Evolutionary conservation across 768 basidiomycete species (phyloP).

Genomic region (Mycena galericulata): DNA sequence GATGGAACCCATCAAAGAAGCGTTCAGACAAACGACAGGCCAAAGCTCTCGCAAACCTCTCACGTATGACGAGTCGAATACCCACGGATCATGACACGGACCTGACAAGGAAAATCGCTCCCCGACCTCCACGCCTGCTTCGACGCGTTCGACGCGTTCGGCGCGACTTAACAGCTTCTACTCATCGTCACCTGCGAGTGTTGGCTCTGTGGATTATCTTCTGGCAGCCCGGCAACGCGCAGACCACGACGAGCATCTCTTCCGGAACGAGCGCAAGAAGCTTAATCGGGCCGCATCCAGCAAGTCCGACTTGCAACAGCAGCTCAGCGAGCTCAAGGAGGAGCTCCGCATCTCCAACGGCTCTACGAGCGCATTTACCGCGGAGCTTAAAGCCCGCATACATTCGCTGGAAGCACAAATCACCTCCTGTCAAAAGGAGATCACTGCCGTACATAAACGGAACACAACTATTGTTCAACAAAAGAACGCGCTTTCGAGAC

Average conservation of each 20-base stretch:
- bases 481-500: not conserved
- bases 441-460: not conserved
- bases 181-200: not conserved
- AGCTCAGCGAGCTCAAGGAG: not conserved
- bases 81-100: not conserved
- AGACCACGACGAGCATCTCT: not conserved
- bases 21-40: not conserved
- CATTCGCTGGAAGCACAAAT: not conserved
- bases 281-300: not conserved
- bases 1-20: not conserved
- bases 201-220: not conserved
- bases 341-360: not conserved
- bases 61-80: not conserved
- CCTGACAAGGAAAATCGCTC: slow-evolving; percentile 15
- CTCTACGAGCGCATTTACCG: not conserved
- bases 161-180: not conserved
- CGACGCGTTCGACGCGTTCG: slow-evolving; percentile 11
- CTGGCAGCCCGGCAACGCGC: not conserved
- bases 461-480: not conserved
- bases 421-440: not conserved
- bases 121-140: not conserved
- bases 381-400: not conserved
- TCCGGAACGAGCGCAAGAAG: slow-evolving; percentile 13
- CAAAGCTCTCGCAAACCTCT: not conserved
- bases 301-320: not conserved